A percentile compares a stretch with the other conserved stretches of the same genome.
Conservation (phyloP, 73 alveolate species). For the Tetrahymena elliotti region DNA sequence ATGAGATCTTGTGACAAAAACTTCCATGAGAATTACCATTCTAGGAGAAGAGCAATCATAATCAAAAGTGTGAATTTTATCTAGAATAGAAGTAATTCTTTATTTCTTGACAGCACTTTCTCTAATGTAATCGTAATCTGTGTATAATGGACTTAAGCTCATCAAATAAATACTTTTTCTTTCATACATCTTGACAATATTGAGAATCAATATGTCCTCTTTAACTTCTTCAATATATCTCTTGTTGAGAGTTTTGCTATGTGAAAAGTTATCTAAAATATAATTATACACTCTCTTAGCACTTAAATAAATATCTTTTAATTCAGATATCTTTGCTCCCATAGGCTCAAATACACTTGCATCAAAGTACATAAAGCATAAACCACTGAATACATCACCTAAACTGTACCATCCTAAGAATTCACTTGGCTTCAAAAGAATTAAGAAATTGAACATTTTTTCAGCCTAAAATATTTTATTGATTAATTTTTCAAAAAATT, state of each 20-base stretch:
- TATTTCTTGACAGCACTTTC: not conserved
- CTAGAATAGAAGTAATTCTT: not conserved
- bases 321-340: not conserved
- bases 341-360: not conserved
- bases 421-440: not conserved
- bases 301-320: not conserved
- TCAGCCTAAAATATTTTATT: not conserved
- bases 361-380: not conserved
- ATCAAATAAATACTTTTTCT: not conserved
- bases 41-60: not conserved
- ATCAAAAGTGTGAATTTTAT: not conserved
- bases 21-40: not conserved
- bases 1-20: not conserved
- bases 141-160: not conserved
- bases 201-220: not conserved
- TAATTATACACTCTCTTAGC: not conserved
- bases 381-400: not conserved
- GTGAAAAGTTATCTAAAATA: not conserved
- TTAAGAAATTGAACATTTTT: not conserved
- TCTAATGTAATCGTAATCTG: not conserved
- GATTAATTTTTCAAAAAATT: not conserved
- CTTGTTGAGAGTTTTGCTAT: not conserved
- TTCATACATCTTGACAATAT: not conserved
- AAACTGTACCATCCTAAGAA: not conserved
- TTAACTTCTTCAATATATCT: not conserved